Evolutionary conservation across 768 basidiomycete species (phyloP).

Genomic region (Rhodotorula babjevae): DNA sequence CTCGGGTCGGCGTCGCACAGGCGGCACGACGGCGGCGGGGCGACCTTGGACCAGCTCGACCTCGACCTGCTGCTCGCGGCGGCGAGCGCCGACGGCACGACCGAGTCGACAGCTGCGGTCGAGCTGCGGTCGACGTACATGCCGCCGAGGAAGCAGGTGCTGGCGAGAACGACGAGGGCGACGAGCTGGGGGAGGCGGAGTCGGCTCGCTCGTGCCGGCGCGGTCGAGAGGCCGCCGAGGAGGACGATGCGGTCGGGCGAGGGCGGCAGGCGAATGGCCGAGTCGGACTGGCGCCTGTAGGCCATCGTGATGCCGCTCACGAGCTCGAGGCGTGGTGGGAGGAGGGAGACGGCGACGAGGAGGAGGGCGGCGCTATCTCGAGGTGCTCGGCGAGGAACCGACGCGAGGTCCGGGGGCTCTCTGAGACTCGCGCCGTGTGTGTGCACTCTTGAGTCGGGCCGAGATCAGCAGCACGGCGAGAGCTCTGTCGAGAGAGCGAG

Average conservation of each 20-base stretch:
- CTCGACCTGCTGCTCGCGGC: not conserved
- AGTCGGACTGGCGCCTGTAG: not conserved
- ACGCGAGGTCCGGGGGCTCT: too few relatives aligned
- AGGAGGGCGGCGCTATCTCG: not conserved
- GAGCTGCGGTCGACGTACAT: not conserved
- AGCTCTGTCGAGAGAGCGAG: too few relatives aligned
- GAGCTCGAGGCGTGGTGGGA: not conserved
- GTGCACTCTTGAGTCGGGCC: too few relatives aligned
- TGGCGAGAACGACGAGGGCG: not conserved
- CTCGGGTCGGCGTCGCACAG: conserved; percentile 3
- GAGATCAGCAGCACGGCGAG: too few relatives aligned
- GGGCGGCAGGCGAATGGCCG: not conserved
- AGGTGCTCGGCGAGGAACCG: too few relatives aligned
- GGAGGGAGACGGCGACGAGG: not conserved
- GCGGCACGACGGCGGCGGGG: not conserved
- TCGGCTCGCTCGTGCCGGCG: not conserved
- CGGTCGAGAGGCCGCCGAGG: not conserved
- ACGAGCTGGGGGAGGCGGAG: not conserved
- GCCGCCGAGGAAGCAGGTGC: not conserved
- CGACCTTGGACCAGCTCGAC: too few relatives aligned
- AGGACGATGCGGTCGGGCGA: not conserved
- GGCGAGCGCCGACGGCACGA: not conserved
- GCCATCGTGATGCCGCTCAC: not conserved
- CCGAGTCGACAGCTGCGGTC: not conserved
- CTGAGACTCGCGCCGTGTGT: too few relatives aligned